These are phyloP conservation scores for Candida maesae DNA, from an alignment of 805 yeast genomes.

Conservation along the genomic window DNA sequence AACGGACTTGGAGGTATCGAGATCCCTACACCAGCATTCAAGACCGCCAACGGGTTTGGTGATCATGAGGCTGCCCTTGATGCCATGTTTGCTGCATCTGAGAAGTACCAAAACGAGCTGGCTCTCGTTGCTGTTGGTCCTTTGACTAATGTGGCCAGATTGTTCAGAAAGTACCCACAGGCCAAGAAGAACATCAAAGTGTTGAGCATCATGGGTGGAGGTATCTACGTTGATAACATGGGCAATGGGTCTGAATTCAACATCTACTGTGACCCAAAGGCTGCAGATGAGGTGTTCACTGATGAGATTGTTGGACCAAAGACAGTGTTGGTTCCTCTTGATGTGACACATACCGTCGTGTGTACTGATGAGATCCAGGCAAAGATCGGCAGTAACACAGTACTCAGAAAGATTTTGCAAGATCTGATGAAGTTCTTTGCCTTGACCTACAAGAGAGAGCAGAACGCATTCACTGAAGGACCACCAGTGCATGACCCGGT, in stretches of 20 bases:
- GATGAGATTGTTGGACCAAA: constrained; percentile 43
- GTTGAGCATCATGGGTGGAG: constrained; percentile 79
- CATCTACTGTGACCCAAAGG: constrained; percentile 69
- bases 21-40: constrained; percentile 45
- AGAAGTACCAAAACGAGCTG: constrained; percentile 42
- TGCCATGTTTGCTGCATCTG: constrained; percentile 35
- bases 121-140: constrained; percentile 75
- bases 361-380: constrained; percentile 42
- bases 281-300: constrained; percentile 55
- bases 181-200: constrained; percentile 43
- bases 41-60: constrained; percentile 29
- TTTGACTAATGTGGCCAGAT: constrained; percentile 62
- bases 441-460: constrained; percentile 38
- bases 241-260: constrained; percentile 67
- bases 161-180: constrained; percentile 54
- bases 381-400: constrained; percentile 34
- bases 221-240: constrained; percentile 31
- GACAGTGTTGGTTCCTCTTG: constrained; percentile 58
- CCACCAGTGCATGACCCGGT: constrained; percentile 84
- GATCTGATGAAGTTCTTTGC: constrained; percentile 53
- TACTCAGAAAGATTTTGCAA: constrained; percentile 49
- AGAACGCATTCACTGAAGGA: constrained; percentile 43
- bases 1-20: constrained; percentile 76
- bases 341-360: constrained; percentile 63
- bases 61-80: constrained; percentile 40